Evolutionary conservation across 805 yeast species (phyloP), one percentile per base, ranked within the genome.

Genomic region (Teunomyces tritomae): DNA sequence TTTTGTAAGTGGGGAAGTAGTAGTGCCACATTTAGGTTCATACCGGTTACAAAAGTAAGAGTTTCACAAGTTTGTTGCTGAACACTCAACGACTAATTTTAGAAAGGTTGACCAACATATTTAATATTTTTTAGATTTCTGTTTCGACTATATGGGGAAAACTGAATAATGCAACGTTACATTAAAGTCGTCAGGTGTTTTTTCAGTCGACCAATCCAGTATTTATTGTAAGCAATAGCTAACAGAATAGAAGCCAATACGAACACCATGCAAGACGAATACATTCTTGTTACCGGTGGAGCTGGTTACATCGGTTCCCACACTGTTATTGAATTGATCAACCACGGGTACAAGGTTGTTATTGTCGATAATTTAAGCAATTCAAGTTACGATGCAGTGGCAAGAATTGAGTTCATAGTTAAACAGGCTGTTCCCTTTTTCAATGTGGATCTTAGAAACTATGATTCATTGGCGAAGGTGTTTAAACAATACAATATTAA

Each of bases 221-320:
- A 11, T 26, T 24, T 37, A 20, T 37, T n/a, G 11, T 13, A 37
- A 26, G 17, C 16, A 6, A 20, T 20, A 5, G 24, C 24, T 20
- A 20, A 6, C 24, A 20, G 24, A 20, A 20, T 20, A 20, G 24
- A 20, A 20, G 24, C 24, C 24, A 20, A 20, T 20, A 32, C 17
- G 14, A 8, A 32, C 17, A 32, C 11, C 16, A 36, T 37, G 40
- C n/a, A 17, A 8, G 34, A 29, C 6, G 56, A 51, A 42, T 72
- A 71, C 61, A 80, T 84, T 39, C 71, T 86, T 46, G 91, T 87
- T 27, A 86, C 94, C 17, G 95, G 95, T 39, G 95, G 95, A 42
- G 88, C 92, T 26, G 94, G 96, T 16, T 87, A 87, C 67, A 86
- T 88, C 58, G 95, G 94, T 24, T 84, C 92, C 8, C 94, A 87